Conservation (phyloP, 768 basidiomycete genomes). For the Phylloporus rhodoxanthus region DNA sequence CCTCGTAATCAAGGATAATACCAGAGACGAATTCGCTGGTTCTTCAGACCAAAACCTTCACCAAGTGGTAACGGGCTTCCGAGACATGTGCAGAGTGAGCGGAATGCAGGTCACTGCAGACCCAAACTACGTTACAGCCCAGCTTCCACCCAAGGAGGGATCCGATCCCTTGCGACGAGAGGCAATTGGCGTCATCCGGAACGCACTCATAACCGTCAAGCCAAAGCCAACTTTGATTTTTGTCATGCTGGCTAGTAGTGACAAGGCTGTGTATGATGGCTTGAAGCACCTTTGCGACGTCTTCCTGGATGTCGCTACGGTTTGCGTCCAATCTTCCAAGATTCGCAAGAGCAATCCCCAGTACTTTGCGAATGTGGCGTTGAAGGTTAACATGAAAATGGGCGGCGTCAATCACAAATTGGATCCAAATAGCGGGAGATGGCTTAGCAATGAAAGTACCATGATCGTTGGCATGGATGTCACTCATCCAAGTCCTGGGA, state of each 20-base stretch:
- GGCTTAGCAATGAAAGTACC: slow-evolving; percentile 38
- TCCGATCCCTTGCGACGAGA: slow-evolving; percentile 48
- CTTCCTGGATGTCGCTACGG: slow-evolving; percentile 47
- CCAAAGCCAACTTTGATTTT: slow-evolving; percentile 41
- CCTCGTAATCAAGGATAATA: slow-evolving; percentile 57
- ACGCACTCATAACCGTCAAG: slow-evolving; percentile 32
- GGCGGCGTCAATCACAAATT: slow-evolving; percentile 49
- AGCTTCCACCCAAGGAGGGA: slow-evolving; percentile 46
- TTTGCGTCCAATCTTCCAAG: slow-evolving; percentile 70
- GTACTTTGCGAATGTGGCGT: slow-evolving; percentile 50
- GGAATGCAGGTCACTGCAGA: slow-evolving; percentile 51
- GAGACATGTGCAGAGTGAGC: slow-evolving; percentile 52
- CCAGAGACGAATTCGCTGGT: slow-evolving; percentile 54
- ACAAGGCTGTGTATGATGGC: slow-evolving; percentile 46
- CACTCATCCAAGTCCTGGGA: slow-evolving; percentile 75
- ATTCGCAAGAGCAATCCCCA: slow-evolving; percentile 58
- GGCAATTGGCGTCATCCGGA: slow-evolving; percentile 45
- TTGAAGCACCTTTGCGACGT: slow-evolving; percentile 50
- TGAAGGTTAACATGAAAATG: slow-evolving; percentile 53
- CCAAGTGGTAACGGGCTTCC: slow-evolving; percentile 46
- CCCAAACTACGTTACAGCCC: slow-evolving; percentile 31
- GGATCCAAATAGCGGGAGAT: slow-evolving; percentile 33
- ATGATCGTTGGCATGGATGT: slow-evolving; percentile 60
- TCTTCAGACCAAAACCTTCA: slow-evolving; percentile 49
- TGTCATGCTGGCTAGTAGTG: slow-evolving; percentile 43